A percentile compares a stretch with the other conserved stretches of the same genome.
Evolutionary conservation across 768 basidiomycete species (phyloP).

Genomic region (Rhizopogon sp.): DNA sequence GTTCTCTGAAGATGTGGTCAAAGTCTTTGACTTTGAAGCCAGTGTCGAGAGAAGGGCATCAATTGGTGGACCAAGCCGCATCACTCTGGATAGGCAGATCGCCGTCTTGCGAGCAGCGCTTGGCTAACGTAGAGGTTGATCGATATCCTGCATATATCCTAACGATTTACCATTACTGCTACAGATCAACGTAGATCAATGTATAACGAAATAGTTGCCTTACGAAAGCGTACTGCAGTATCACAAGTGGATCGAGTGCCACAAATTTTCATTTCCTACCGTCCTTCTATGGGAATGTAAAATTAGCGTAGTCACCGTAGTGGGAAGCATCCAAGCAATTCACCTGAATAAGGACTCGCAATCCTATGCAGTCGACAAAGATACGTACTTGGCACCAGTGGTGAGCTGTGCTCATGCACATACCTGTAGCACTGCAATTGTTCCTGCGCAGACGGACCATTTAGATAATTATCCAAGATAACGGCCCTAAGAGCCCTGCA

Average conservation of each 20-base stretch:
- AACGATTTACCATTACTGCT: too few species aligned
- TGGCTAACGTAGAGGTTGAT: conserved; percentile 15
- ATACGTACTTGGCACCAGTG: neutral
- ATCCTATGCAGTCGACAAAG: neutral
- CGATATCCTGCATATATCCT: too few species aligned
- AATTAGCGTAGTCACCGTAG: too few species aligned
- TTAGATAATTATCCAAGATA: neutral
- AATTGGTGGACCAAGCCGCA: conserved; percentile 85
- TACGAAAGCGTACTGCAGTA: too few species aligned
- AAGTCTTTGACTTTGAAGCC: conserved; percentile 92
- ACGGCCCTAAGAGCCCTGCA: neutral
- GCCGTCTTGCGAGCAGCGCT: conserved; percentile 63
- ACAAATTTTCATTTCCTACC: too few species aligned
- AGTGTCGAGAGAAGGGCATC: conserved; percentile 90
- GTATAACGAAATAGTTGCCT: too few species aligned
- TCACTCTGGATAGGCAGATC: conserved; percentile 85
- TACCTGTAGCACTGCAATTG: neutral
- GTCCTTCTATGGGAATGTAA: too few species aligned
- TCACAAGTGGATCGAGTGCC: too few species aligned
- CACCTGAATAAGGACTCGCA: neutral
- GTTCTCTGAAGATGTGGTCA: conserved; percentile 77
- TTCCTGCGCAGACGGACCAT: neutral
- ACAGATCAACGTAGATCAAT: neutral
- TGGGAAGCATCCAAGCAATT: too few species aligned
- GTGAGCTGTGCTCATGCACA: neutral